These are phyloP conservation scores for Noccaea bulbosa DNA, from an alignment of 345 rosid genomes.

Conservation along the genomic window DNA sequence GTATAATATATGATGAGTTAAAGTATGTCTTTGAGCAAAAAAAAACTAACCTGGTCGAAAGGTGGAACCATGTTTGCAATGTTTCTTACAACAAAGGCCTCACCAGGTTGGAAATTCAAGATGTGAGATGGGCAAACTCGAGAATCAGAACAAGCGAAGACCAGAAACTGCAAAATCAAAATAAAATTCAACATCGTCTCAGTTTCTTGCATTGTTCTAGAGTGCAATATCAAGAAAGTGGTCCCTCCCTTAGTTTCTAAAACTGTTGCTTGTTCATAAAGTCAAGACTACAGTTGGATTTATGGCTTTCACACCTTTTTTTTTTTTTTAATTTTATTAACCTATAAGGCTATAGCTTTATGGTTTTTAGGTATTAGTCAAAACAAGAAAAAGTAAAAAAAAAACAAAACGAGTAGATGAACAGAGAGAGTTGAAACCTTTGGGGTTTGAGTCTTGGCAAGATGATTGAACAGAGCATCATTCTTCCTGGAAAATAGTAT, in stretches of 20 bases:
- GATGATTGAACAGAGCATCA: constrained; percentile 59
- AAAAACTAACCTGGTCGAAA: constrained; percentile 59
- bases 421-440: constrained; percentile 55
- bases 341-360: constrained; percentile 1
- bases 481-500: constrained; percentile 56
- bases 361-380: not conserved
- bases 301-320: constrained; percentile 19
- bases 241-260: constrained; percentile 9
- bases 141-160: constrained; percentile 95
- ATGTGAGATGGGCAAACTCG: constrained; percentile 94
- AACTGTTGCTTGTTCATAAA: constrained; percentile 26
- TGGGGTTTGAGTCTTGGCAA: constrained; percentile 82
- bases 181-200: not conserved
- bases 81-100: constrained; percentile 88
- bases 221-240: constrained; percentile 5
- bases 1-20: not conserved
- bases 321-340: not conserved
- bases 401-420: not conserved
- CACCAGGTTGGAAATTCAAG: constrained; percentile 86
- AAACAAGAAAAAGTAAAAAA: not conserved
- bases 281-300: constrained; percentile 27
- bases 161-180: constrained; percentile 66
- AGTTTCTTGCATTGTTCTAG: not conserved
- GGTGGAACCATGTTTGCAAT: constrained; percentile 93
- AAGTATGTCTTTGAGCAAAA: not conserved